Base-by-base conservation (phyloP, 129 eudicot genomes). In the Glebionis coronaria region DNA sequence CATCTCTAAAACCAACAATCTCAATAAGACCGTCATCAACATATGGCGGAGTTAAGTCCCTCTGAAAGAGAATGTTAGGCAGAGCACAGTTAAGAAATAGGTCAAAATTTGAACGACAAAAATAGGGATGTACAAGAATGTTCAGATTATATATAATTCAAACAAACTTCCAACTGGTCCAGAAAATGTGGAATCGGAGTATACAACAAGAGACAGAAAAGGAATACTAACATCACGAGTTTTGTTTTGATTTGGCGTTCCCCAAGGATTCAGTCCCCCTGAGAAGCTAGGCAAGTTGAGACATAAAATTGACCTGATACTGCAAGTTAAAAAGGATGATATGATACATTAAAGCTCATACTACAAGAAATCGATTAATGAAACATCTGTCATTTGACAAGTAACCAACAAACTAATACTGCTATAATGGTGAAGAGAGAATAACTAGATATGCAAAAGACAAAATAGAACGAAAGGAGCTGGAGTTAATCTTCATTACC, bases 221-320 rank as follows among this genome's bases (percentile, higher is more conserved):
- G 18, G 14, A 25, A 23, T 63, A 80, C 96, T 62, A 18, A 88
- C 98, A 66, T 86, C 85, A 47, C 84, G 85, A 19, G 58, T 25
- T 67, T 86, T 92, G 25, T 69, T 68, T 29, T 8, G 59, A 46
- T 78, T 84, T 21, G 96, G 98, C 19, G 81, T 88, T 59, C 98
- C 98, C 98, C 98, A 92, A n/a, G 98, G 98, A 79, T 92, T 86
- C 49, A 91, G 80, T 56, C 98, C 98, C 65, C 98, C 98, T 19
- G 98, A 91, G 74, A 91, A 91, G 74, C 98, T 91, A 44, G 98
- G 98, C 84, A 91, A 83, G 82, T 91, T 91, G 67, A 91, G 95
- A 79, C 98, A 88, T 68, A 88, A 73, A 47, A 91, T 85, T 55
- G 98, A 91, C 82, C 98, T 76, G 78, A 91, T 88, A 79, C 98